Conservation (phyloP, 1,284 basidiomycete species). For the Ustanciosporium gigantosporum region DNA sequence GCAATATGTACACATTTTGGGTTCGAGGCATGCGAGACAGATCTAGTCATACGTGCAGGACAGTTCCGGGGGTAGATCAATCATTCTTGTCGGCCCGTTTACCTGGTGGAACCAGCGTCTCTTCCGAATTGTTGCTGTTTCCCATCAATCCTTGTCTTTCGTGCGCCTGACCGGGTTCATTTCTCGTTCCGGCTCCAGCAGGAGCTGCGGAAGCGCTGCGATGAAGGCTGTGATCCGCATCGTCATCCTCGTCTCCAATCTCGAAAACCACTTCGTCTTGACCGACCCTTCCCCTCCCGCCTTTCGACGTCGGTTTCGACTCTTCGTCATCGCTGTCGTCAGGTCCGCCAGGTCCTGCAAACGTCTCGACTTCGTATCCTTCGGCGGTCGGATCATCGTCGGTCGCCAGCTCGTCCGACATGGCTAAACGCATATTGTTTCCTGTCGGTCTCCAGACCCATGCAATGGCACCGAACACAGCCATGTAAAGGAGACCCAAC, state of each 20-base stretch:
- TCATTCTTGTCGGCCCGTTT: constrained; percentile 26
- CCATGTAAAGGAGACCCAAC: constrained; percentile 69
- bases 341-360: constrained; percentile 25
- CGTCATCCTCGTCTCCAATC: constrained; percentile 47
- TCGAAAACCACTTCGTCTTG: constrained; percentile 48
- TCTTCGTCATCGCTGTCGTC: constrained; percentile 42
- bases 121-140: constrained; percentile 22
- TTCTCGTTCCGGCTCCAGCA: too few relatives aligned
- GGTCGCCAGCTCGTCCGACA: constrained; percentile 67
- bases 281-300: background rate
- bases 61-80: too few relatives aligned
- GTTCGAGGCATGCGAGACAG: too few relatives aligned
- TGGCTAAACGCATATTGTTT: constrained; percentile 75
- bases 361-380: constrained; percentile 75
- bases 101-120: constrained; percentile 39
- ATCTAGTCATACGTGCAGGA: too few relatives aligned
- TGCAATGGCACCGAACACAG: constrained; percentile 77
- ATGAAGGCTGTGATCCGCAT: constrained; percentile 17
- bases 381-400: constrained; percentile 81
- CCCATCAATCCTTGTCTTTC: constrained; percentile 37
- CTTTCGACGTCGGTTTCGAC: constrained; percentile 19
- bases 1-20: too few relatives aligned
- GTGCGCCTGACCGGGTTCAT: background rate
- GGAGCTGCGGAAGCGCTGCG: constrained; percentile 1
- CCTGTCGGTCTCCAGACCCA: constrained; percentile 92